phyloP scores from a whole-genome alignment of 345 rosid species.

The Boechera stricta region DNA sequence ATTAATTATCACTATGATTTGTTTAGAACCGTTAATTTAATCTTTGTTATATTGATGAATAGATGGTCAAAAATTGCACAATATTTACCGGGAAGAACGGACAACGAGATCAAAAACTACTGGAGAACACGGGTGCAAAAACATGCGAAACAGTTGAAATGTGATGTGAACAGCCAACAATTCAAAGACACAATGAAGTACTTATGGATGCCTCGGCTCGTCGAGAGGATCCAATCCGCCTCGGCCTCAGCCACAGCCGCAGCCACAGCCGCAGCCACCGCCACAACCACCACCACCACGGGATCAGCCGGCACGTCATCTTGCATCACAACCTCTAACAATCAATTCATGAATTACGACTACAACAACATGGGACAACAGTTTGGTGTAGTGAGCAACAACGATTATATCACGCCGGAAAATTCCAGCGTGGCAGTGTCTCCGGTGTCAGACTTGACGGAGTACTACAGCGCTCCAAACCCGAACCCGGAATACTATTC shows the following conservation, averaged over 20 bases:
- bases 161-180: constrained; percentile 87
- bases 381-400: constrained; percentile 40
- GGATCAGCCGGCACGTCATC: constrained; percentile 46
- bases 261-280: background rate
- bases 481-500: constrained; percentile 52
- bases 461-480: constrained; percentile 58
- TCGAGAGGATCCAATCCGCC: constrained; percentile 86
- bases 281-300: constrained; percentile 34
- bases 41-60: background rate
- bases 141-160: constrained; percentile 83
- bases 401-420: constrained; percentile 57
- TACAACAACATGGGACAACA: constrained; percentile 47
- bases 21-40: background rate
- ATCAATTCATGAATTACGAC: constrained; percentile 38
- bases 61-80: constrained; percentile 99
- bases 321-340: constrained; percentile 42
- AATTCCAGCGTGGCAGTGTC: constrained; percentile 74
- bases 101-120: constrained; percentile 93
- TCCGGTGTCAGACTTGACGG: constrained; percentile 69
- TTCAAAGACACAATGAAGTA: constrained; percentile 84
- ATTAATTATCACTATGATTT: background rate
- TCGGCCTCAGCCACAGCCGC: constrained; percentile 36
- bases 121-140: constrained; percentile 99
- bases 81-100: constrained; percentile 89
- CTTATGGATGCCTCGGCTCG: constrained; percentile 88